A percentile compares a stretch with the other conserved stretches of the same genome.
These are phyloP conservation scores for Cyphellophora attinorum DNA, from an alignment of 2,329 filamentous ascomycete genomes.

Conservation along the genomic window DNA sequence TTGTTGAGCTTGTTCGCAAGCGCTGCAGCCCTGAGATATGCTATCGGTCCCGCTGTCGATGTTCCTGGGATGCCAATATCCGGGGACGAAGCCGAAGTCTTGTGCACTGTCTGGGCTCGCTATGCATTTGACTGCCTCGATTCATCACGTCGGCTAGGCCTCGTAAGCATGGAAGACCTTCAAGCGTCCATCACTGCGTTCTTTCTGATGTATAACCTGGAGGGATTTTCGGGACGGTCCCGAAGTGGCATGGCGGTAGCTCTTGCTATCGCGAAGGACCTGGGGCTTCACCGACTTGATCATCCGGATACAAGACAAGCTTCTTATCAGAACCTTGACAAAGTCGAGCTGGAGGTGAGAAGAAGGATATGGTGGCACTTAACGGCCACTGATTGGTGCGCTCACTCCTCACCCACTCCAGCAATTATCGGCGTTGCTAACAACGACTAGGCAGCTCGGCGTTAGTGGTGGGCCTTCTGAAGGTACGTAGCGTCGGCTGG, in stretches of 20 bases:
- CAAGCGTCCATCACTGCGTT: constrained; percentile 12
- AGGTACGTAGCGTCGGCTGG: too few species aligned
- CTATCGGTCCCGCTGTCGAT: constrained; percentile 1
- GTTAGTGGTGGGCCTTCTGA: constrained; percentile 35
- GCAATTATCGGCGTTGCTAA: constrained; percentile 1
- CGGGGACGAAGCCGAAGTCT: too few species aligned
- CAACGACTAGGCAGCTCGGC: constrained; percentile 24
- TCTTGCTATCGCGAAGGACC: constrained; percentile 19
- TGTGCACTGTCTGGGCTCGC: too few species aligned
- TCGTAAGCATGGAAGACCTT: constrained; percentile 11
- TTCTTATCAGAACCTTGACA: constrained; percentile 12
- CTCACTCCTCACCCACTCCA: background rate
- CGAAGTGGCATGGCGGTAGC: constrained; percentile 10
- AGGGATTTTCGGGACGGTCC: constrained; percentile 12
- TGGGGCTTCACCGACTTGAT: constrained; percentile 29
- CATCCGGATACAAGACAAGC: constrained; percentile 16
- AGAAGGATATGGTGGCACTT: constrained; percentile 36
- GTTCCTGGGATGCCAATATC: constrained; percentile 1
- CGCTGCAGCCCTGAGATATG: constrained; percentile 15
- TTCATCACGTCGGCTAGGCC: constrained; percentile 8
- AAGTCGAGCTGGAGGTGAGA: constrained; percentile 26
- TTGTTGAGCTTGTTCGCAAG: constrained; percentile 26
- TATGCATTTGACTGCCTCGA: constrained; percentile 1
- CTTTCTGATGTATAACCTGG: constrained; percentile 13
- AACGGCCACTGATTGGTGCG: constrained; percentile 33